Conservation (phyloP, 306 rosid species). For the Casuarina cunninghamiana region DNA sequence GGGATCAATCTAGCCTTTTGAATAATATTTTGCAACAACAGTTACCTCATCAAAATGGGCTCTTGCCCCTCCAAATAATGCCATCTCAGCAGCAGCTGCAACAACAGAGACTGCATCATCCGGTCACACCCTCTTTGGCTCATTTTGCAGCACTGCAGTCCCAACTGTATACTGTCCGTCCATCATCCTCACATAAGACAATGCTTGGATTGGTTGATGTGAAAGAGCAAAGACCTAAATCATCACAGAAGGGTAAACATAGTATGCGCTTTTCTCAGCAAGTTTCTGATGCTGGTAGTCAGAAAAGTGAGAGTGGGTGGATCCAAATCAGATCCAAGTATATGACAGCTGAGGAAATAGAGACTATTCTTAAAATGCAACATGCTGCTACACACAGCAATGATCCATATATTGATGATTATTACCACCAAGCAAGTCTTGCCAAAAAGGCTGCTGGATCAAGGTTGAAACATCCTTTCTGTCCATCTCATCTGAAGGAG, state of each 20-base stretch:
- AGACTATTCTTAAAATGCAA: slow-evolving; percentile 61
- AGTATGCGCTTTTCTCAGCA: slow-evolving; percentile 44
- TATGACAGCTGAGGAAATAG: slow-evolving; percentile 61
- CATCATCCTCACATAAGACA: slow-evolving; percentile 36
- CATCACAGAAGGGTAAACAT: slow-evolving; percentile 47
- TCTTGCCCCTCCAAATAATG: slow-evolving; percentile 43
- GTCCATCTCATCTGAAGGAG: slow-evolving; percentile 56
- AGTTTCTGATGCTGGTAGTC: slow-evolving; percentile 49
- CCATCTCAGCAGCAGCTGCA: slow-evolving; percentile 43
- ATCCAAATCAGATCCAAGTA: slow-evolving; percentile 51
- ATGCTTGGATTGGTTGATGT: slow-evolving; percentile 38
- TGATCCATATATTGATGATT: slow-evolving; percentile 54
- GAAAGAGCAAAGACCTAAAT: slow-evolving; percentile 51
- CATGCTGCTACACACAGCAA: slow-evolving; percentile 54
- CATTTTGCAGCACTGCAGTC: slow-evolving; percentile 46
- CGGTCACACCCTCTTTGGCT: slow-evolving; percentile 46
- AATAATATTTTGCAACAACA: slow-evolving; percentile 83
- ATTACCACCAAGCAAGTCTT: slow-evolving; percentile 56
- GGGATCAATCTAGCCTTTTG: slow-evolving; percentile 57
- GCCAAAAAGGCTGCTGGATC: slow-evolving; percentile 40
- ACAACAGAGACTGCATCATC: slow-evolving; percentile 49
- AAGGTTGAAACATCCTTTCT: slow-evolving; percentile 47
- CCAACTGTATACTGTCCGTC: slow-evolving; percentile 41
- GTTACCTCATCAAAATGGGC: slow-evolving; percentile 58
- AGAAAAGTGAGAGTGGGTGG: slow-evolving; percentile 50